Conservation (phyloP, 2,329 filamentous ascomycete species). For the Botrytis fabae region DNA sequence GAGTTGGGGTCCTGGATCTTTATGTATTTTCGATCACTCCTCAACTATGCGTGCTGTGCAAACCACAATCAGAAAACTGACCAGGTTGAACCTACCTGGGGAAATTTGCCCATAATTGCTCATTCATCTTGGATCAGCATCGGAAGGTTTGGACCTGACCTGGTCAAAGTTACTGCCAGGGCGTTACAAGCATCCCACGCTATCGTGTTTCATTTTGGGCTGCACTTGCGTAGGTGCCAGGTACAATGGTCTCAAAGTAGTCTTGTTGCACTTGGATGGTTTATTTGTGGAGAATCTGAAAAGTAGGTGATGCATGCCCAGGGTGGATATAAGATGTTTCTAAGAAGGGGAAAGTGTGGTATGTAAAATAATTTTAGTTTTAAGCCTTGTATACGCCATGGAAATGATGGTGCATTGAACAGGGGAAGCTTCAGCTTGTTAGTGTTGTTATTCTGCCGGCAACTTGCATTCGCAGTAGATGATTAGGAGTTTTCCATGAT, state of each 20-base stretch:
- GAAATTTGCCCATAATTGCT: conserved; percentile 24
- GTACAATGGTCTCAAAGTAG: conserved; percentile 21
- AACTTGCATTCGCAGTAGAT: conserved; percentile 5
- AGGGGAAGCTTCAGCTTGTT: conserved; percentile 17
- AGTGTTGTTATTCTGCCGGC: conserved; percentile 3
- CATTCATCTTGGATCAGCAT: conserved; percentile 22
- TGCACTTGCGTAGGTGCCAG: conserved; percentile 19
- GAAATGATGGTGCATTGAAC: conserved; percentile 3
- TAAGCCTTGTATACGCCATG: conserved; percentile 12
- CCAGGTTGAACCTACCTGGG: conserved; percentile 22
- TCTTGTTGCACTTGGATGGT: conserved; percentile 23
- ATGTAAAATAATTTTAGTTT: conserved; percentile 18
- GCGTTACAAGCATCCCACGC: conserved; percentile 38
- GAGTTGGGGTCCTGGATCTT: conserved; percentile 24
- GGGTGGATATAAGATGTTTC: conserved; percentile 4
- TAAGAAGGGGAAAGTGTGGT: conserved; percentile 4
- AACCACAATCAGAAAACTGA: conserved; percentile 15
- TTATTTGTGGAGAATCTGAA: conserved; percentile 12
- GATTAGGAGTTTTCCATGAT: neutral
- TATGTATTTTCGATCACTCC: conserved; percentile 21
- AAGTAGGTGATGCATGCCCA: conserved; percentile 1
- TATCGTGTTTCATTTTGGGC: conserved; percentile 40
- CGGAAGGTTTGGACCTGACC: conserved; percentile 21
- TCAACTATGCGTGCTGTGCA: conserved; percentile 5
- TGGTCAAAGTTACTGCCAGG: conserved; percentile 24